A percentile compares a stretch with the other conserved stretches of the same genome.
Evolutionary conservation across 2,329 filamentous ascomycete genomes (phyloP).

Genomic region (Emydomyces testavorans): DNA sequence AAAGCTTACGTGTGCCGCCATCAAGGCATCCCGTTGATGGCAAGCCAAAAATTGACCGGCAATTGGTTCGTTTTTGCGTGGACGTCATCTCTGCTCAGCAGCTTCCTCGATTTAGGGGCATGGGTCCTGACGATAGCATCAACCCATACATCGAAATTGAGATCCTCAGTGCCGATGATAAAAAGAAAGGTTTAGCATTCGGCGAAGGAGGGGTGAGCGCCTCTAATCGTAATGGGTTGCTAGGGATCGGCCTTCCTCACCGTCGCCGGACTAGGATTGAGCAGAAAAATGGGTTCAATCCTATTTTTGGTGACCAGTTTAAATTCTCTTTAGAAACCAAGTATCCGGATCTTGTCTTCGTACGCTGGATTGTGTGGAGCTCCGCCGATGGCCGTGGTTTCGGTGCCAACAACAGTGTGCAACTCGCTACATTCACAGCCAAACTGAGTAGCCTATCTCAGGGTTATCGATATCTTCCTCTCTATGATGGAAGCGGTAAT

Average conservation of each 20-base stretch:
- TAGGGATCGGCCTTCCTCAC: slow-evolving; percentile 59
- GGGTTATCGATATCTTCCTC: slow-evolving; percentile 82
- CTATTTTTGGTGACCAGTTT: slow-evolving; percentile 69
- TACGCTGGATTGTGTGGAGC: slow-evolving; percentile 85
- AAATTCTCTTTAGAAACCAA: slow-evolving; percentile 81
- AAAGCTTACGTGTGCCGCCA: slow-evolving; percentile 52
- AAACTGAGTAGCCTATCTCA: slow-evolving; percentile 83
- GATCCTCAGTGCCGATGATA: slow-evolving; percentile 87
- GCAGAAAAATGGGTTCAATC: slow-evolving; percentile 85
- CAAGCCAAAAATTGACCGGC: slow-evolving; percentile 57
- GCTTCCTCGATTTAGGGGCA: slow-evolving; percentile 67
- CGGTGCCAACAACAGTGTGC: slow-evolving; percentile 49
- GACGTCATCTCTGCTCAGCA: slow-evolving; percentile 90
- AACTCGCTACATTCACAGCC: slow-evolving; percentile 80
- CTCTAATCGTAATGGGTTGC: slow-evolving; percentile 52
- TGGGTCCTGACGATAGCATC: slow-evolving; percentile 62
- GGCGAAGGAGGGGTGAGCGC: slow-evolving; percentile 56
- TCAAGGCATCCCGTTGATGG: slow-evolving; percentile 22
- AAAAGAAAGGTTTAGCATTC: slow-evolving; percentile 59
- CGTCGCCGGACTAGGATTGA: slow-evolving; percentile 70
- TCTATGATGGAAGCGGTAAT: slow-evolving; percentile 79
- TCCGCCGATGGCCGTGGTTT: slow-evolving; percentile 63
- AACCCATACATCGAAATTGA: slow-evolving; percentile 94
- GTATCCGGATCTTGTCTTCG: slow-evolving; percentile 83
- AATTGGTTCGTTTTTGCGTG: slow-evolving; percentile 72